Percentiles rank a stretch among this genome's conserved stretches.
These are phyloP conservation scores for Aspergillus uvarum DNA, from an alignment of 2,329 filamentous ascomycete genomes.

Conservation along the genomic window DNA sequence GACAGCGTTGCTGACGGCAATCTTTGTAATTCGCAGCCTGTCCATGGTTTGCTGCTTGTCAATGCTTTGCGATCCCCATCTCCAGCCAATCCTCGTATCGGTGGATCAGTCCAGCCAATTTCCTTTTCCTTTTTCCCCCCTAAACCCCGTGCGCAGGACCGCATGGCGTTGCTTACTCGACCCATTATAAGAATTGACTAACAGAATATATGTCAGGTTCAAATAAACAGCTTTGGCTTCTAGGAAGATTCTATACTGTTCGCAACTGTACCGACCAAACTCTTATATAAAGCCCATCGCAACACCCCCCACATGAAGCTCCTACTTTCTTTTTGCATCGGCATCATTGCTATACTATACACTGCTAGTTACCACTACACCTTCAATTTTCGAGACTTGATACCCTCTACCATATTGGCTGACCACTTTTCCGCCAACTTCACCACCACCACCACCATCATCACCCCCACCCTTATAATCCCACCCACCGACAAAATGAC, in stretches of 20 bases:
- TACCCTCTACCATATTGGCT: slow-evolving; percentile 18
- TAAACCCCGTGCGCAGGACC: neutral
- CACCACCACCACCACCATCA: slow-evolving; percentile 11
- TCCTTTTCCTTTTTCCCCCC: neutral
- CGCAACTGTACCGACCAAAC: slow-evolving; percentile 7
- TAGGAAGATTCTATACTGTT: slow-evolving; percentile 26
- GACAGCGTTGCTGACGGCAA: slow-evolving; percentile 26
- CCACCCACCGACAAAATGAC: slow-evolving; percentile 53
- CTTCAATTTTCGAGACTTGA: slow-evolving; percentile 21
- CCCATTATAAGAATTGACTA: slow-evolving; percentile 30
- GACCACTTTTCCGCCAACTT: slow-evolving; percentile 14
- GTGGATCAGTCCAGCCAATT: slow-evolving; percentile 1
- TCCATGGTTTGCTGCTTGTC: neutral
- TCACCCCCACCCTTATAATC: slow-evolving; percentile 9
- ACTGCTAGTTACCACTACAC: slow-evolving; percentile 17
- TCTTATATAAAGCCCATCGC: slow-evolving; percentile 32
- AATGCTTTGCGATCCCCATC: neutral
- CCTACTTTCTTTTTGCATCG: slow-evolving; percentile 39
- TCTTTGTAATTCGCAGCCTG: slow-evolving; percentile 24
- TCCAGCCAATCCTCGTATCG: neutral
- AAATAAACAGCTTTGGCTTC: neutral
- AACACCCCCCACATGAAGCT: slow-evolving; percentile 33
- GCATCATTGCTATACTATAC: slow-evolving; percentile 35
- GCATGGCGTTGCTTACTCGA: slow-evolving; percentile 4
- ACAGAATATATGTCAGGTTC: slow-evolving; percentile 9